Evolutionary conservation across 371 early-diverging fungal species (phyloP), one percentile per base, ranked within the genome.

Genomic region (Thermomucor indicae-seudaticae): DNA sequence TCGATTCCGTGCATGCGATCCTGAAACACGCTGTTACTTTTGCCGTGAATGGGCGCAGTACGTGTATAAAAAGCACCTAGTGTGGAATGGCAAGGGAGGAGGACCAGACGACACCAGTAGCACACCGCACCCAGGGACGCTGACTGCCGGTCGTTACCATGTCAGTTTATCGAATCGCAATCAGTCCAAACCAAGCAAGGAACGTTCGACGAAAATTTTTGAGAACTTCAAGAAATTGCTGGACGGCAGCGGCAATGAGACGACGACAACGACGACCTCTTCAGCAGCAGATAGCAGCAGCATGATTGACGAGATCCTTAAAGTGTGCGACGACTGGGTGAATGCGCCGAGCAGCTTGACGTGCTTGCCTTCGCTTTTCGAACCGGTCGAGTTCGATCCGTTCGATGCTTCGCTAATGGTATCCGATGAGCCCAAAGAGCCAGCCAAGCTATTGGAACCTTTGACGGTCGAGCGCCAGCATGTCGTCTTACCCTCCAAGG

Each of bases 11-110:
- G 78, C 89, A 8, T 90, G 90, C 51, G 86, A 89, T 49, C 60
- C 69, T 54, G 81, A 81, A 47, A 78, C 75, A 24, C 79, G 82
- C 46, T 85, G 88, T 59, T 76, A 86, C 46, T 89, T 84, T 48
- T 90, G 90, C 53, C 85, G 90, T 34, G 90, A 90, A 62, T 90
- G 90, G 90, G 86, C 86, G 24, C 84, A 82, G 47, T 84, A 73
- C 68, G 79, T 89, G 11, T 86, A 88, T 51, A 81, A 85, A 47
- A 85, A 84, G 66, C 83, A 76, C 17, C 73, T 78, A 49, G 57
- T 61, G 23, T 69, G 64, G 57, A 60, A 43, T 23, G 55, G 63
- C 16, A 72, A 70, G 37, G 70, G 69, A 20, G 62, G 64, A 40
- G 48, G 42, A 28, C 22, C 47, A 20, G 19, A 14, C 22, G 5